Evolutionary conservation across 1,139 yeast species (phyloP).

Genomic region (Taphrina pruni): DNA sequence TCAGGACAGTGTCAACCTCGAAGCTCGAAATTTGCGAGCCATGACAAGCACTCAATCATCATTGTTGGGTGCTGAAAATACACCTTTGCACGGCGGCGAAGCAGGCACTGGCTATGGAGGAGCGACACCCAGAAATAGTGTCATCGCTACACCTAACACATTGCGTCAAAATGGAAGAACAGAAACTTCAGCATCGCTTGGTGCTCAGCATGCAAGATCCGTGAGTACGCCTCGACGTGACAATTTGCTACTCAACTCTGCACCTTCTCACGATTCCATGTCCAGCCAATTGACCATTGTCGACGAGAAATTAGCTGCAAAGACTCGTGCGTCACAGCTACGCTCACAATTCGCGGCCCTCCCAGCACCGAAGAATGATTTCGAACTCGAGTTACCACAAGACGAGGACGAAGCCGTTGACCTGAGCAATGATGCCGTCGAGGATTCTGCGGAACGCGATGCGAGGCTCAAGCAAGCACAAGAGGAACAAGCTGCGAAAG

Average conservation of each 20-base stretch:
- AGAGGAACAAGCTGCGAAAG: slow-evolving; percentile 48
- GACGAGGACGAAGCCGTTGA: slow-evolving; percentile 48
- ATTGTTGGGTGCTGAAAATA: slow-evolving; percentile 49
- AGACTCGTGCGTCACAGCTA: slow-evolving; percentile 41
- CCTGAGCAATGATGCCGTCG: slow-evolving; percentile 44
- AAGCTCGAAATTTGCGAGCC: slow-evolving; percentile 49
- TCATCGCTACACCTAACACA: slow-evolving; percentile 46
- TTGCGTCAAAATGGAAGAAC: slow-evolving; percentile 37
- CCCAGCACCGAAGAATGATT: slow-evolving; percentile 66
- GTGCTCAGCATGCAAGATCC: slow-evolving; percentile 5
- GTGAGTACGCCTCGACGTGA: slow-evolving; percentile 43
- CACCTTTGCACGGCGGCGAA: slow-evolving; percentile 46
- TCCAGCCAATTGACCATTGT: slow-evolving; percentile 20
- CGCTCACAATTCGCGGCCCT: slow-evolving; percentile 53
- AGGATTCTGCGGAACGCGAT: slow-evolving; percentile 54
- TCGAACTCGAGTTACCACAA: slow-evolving; percentile 58
- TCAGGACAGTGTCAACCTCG: slow-evolving; percentile 48
- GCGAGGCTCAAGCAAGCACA: slow-evolving; percentile 47
- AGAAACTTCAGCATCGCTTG: slow-evolving; percentile 17
- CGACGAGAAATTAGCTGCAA: slow-evolving; percentile 16
- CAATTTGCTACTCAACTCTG: slow-evolving; percentile 30
- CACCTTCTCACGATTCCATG: slow-evolving; percentile 42
- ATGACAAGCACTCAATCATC: slow-evolving; percentile 50
- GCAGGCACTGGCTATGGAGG: slow-evolving; percentile 43
- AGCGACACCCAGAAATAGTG: slow-evolving; percentile 42